These are phyloP conservation scores for Tilletia caries DNA, from an alignment of 1,284 basidiomycete genomes.

Conservation along the genomic window DNA sequence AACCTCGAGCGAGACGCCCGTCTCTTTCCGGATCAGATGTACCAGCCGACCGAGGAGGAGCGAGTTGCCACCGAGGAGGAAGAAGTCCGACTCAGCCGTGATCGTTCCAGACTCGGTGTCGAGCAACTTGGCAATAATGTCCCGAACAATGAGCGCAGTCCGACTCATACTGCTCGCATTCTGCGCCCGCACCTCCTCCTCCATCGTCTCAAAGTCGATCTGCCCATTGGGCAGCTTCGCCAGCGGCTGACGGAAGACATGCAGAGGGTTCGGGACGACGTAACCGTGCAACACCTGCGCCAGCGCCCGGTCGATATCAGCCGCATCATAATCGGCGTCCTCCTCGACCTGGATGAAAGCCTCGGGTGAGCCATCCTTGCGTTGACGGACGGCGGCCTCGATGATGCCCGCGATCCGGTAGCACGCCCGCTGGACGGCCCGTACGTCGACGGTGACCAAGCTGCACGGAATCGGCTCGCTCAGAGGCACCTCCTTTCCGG, in stretches of 20 bases:
- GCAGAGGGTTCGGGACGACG: constrained; percentile 53
- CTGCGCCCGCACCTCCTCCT: constrained; percentile 51
- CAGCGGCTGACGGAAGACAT: constrained; percentile 53
- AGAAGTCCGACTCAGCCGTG: constrained; percentile 53
- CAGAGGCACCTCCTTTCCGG: constrained; percentile 49
- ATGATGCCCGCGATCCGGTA: constrained; percentile 53
- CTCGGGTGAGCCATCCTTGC: constrained; percentile 50
- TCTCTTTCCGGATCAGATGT: constrained; percentile 52
- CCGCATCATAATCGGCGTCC: constrained; percentile 51
- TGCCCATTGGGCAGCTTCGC: constrained; percentile 46
- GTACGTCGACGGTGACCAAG: constrained; percentile 49
- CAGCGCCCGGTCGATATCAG: constrained; percentile 52
- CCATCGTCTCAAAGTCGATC: constrained; percentile 53
- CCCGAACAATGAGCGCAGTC: constrained; percentile 49
- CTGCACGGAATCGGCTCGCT: constrained; percentile 52
- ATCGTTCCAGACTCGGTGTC: constrained; percentile 52
- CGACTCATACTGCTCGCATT: constrained; percentile 51
- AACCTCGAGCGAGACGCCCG: constrained; percentile 50
- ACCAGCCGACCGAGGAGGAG: constrained; percentile 51
- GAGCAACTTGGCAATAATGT: constrained; percentile 51
- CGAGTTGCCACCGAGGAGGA: constrained; percentile 53
- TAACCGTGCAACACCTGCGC: constrained; percentile 53
- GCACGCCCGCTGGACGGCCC: constrained; percentile 52
- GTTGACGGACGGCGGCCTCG: constrained; percentile 51
- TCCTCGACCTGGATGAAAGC: constrained; percentile 54